These are phyloP conservation scores for Cyanidiococcus yangmingshanensis DNA, from an alignment of 23 red algal genomes.

Conservation along the genomic window DNA sequence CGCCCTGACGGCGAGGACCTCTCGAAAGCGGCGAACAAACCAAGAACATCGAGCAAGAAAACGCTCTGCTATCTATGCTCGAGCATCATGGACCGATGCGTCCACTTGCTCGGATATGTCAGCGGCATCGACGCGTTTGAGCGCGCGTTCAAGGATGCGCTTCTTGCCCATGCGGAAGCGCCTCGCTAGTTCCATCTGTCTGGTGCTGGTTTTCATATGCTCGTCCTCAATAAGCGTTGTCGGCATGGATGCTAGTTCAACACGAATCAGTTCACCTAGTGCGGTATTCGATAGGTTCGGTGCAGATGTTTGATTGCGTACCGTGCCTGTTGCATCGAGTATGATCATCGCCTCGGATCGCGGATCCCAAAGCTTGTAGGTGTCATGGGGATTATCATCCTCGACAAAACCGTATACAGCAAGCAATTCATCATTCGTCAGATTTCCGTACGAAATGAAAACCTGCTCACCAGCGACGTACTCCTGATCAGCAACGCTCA, in stretches of 20 bases:
- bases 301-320: slow-evolving; percentile 20
- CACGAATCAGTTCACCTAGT: slow-evolving; percentile 24
- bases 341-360: slow-evolving; percentile 30
- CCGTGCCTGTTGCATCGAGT: slow-evolving; percentile 17
- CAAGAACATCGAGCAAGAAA: no score
- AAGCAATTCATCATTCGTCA: slow-evolving; percentile 76
- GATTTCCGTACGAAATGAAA: slow-evolving; percentile 78
- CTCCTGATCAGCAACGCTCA: slow-evolving; percentile 27
- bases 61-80: no score
- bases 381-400: slow-evolving; percentile 52
- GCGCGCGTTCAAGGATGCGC: slow-evolving; percentile 24
- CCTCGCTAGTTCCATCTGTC: slow-evolving; percentile 28
- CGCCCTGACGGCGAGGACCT: no score
- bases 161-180: slow-evolving; percentile 55
- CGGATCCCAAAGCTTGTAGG: slow-evolving; percentile 36
- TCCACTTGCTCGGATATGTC: no score
- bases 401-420: slow-evolving; percentile 86
- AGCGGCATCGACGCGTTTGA: background rate
- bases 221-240: slow-evolving; percentile 50
- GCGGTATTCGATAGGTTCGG: slow-evolving; percentile 25
- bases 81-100: no score
- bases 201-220: background rate
- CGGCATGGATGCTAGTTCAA: slow-evolving; percentile 33
- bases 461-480: slow-evolving; percentile 54
- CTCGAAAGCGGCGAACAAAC: no score